Evolutionary conservation across 2,329 filamentous ascomycete genomes (phyloP).

Genomic region (Monosporascus sp.): DNA sequence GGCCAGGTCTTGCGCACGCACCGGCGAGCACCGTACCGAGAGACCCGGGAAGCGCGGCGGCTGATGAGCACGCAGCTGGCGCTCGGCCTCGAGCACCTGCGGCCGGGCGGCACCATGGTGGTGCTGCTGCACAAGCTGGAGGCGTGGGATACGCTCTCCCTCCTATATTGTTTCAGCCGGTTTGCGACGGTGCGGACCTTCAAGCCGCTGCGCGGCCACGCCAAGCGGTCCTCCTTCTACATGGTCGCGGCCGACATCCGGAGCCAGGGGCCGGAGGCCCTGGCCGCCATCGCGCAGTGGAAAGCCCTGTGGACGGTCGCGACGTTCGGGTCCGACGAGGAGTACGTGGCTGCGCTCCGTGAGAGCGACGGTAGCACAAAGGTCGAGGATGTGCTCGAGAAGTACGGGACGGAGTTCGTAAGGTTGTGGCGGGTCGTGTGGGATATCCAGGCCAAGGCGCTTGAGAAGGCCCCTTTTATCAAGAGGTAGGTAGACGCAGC

Average conservation of each 20-base stretch:
- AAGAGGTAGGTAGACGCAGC: too few species aligned
- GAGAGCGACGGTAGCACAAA: slow-evolving; percentile 1
- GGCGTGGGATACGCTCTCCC: slow-evolving; percentile 28
- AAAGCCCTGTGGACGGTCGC: slow-evolving; percentile 33
- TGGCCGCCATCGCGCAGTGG: slow-evolving; percentile 33
- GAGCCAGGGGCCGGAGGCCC: slow-evolving; percentile 24
- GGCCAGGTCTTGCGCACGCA: slow-evolving; percentile 26
- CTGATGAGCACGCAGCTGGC: slow-evolving; percentile 17
- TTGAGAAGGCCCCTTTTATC: slow-evolving; percentile 24
- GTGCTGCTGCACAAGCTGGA: slow-evolving; percentile 46
- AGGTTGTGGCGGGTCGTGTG: slow-evolving; percentile 28
- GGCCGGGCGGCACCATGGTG: slow-evolving; percentile 43
- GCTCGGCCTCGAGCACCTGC: slow-evolving; percentile 35
- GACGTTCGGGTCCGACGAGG: slow-evolving; percentile 32
- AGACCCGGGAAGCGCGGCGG: slow-evolving; percentile 12
- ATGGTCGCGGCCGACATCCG: slow-evolving; percentile 41
- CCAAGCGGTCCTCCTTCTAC: slow-evolving; percentile 46
- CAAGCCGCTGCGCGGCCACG: slow-evolving; percentile 39
- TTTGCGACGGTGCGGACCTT: slow-evolving; percentile 38
- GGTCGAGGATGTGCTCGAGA: slow-evolving; percentile 24
- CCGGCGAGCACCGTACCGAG: slow-evolving; percentile 12
- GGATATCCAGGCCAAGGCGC: slow-evolving; percentile 29
- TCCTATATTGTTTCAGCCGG: slow-evolving; percentile 34
- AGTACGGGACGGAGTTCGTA: slow-evolving; percentile 31
- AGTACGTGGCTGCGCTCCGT: slow-evolving; percentile 5